Evolutionary conservation across 495 filamentous ascomycete genomes (phyloP), one percentile per base, ranked within the genome.

Genomic region (Filosporella fistucella): DNA sequence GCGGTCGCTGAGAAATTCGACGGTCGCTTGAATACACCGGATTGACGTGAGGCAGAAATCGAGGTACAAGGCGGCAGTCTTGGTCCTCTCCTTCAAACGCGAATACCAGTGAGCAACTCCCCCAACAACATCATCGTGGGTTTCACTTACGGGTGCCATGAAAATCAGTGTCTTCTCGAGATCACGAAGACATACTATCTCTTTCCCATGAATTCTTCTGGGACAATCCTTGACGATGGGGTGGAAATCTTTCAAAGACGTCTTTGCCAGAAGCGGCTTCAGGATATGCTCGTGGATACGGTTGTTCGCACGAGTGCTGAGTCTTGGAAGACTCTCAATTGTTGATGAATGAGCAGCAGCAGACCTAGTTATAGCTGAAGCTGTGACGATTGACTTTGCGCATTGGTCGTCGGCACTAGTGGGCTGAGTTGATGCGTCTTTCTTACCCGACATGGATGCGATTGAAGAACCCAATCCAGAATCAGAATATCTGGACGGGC

Each of bases 151-250:
- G 54, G 86, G 87, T 67, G 90, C 88, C 50, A 91, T 73, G 64
- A 85, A 88, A 54, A 95, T 75, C 38, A 96, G 68, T 11, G 85
- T 89, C 76, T 94, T 94, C 67, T 96, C 89, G 22, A 95, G 75
- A 63, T 95, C 89, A 60, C 90, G 75, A 9, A 96, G 78, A 67
- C 84, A 93, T 49, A 82, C 76, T 49, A 96, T 90, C 52, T 90
- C 80, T 53, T 87, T 88, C 39, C 82, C 76, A 23, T 80, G 78
- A 57, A 95, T 89, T 55, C 86, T 86, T 51, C 72, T 65, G 7
- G 87, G 88, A 55, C 88, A 80, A 55, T 86, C 81, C 45, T 81
- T 68, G 38, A 93, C 75, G 44, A 95, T 75, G 42, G 82, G 74
- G 57, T 87, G 87, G 66, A 91, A 95, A 25, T 84, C 80, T 64